Base-by-base conservation (phyloP, 192 early-diverging fungal species). In the Rhizoclosmatium globosum region DNA sequence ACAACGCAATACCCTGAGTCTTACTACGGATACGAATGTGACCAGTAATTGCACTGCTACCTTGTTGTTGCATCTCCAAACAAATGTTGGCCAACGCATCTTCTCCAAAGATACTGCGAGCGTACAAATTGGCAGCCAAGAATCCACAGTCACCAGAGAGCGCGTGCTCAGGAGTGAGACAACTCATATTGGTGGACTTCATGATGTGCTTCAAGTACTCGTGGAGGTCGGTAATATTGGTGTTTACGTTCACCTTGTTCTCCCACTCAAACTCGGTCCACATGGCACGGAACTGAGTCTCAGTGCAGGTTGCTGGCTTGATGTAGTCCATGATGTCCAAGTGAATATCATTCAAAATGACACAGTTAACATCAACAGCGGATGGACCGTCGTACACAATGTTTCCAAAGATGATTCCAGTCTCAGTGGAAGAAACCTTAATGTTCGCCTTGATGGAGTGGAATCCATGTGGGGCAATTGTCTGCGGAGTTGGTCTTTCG, bases 241-340 rank as follows among this genome's bases (percentile, higher is more conserved):
- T 98, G 77, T 95, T 94, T 76, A 98, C 97, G 68, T 95, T 95
- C 74, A 99, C 96, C 90, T 98, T 98, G 89, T 99, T 99, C 84
- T 99, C 98, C 98, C 98, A 99, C 83, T 99, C 98, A 87, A 99
- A 99, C 85, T 99, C 98, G 62, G 92, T 94, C 98, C 98, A 99
- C 96, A 98, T 98, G 76, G 91, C 85, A 68, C 97, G 92, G 95
- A 99, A 99, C 91, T 94, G 94, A 43, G 92, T 94, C 82, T 97
- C 95, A 58, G 91, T 92, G 87, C 96, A 98, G 56, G 84, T 87
- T 43, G 94, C 95, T 23, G 96, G 94, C 60, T 96, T 94, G 85
- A 99, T 98, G 82, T 98, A 99, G 83, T 98, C 98, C 96, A 98
- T 97, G 77, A 99, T 99, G 78, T 99, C 98, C 79, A 99, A 95